Base-by-base conservation (phyloP, 352 stramenopile species). In the Phytophthora hybrid region DNA sequence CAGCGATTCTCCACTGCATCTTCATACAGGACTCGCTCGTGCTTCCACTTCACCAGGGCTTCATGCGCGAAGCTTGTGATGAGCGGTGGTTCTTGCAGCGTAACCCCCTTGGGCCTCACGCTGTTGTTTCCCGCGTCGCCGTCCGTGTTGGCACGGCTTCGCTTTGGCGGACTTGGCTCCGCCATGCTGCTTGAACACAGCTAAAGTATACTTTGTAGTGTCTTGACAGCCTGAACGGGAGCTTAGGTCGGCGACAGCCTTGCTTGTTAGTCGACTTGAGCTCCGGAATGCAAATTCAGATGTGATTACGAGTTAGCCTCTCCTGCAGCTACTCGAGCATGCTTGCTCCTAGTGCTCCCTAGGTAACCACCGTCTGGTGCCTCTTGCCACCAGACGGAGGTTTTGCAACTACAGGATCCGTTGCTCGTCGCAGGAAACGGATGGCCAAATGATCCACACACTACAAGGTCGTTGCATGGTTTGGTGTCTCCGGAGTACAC, bases 401-500 rank as follows among this genome's bases (percentile, higher is more conserved):
- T 10, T 46, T 46, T 46, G 13, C 13, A 46, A 46, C 37, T 10
- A 14, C 37, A 46, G 13, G 9, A 46, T 46, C 37, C 37, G 9
- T 46, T 16, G 37, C 8, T 14, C 37, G 37, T 46, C 5, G 13
- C 37, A 10, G 37, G 13, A 46, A 46, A 46, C 37, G 37, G 37
- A 46, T 46, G 13, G 37, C 37, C 37, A 46, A 46, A 46, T 46
- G 13, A 46, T 46, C 37, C 37, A 46, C 37, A 46, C 37, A 46
- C 37, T 9, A 46, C 37, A 46, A 93, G 80, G 18, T 82, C 67
- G 34, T 88, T 80, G 46, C 93, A 98, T 0, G 97, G 97, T 23
- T 96, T 92, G 59, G 94, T 98, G 71, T 99, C 97, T 39, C 97
- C 97, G 54, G 92, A 98, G 75, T 98, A 99, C 11, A 95, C 93